Base-by-base conservation (phyloP, 768 basidiomycete species). In the Tephrocybe rancida region DNA sequence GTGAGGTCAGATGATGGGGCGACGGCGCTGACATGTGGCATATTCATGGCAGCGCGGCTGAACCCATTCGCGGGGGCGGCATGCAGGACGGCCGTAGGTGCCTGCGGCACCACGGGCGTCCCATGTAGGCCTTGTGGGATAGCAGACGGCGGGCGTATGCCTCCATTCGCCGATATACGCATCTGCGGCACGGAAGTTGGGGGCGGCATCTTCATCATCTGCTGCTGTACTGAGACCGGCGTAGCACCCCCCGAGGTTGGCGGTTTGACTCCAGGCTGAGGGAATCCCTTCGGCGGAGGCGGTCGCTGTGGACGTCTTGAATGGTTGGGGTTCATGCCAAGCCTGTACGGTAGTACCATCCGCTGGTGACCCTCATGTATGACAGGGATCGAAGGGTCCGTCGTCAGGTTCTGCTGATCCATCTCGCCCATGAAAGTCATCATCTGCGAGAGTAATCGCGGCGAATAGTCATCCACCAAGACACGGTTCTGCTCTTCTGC, bases 391-490 rank as follows among this genome's bases (percentile, higher is more conserved):
- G 78, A 73, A 3, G 80, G 72, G 48, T 88, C 84, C 5, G 80
- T 83, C 24, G 77, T 65, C 5, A 85, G 69, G 42, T 64, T 62
- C n/a, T 73, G 67, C 44, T 81, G 75, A 51, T 90, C 87, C 7
- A 68, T 52, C 24, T 88, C 87, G 1, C 69, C 70, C 38, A 88
- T 73, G 1, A 89, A 71, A 0, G 78, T 75, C 78, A 85, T 83
- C 42, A 75, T 67, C 37, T 82, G 76, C 37, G 75, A 73, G 53
- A 88, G 61, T 62, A 83, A 81, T 44, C 86, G 85, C 5, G 81
- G 66, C 43, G 83, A 79, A 57, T 79, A 88, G 54, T 92, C 90
- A 58, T 92, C 89, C 7, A 91, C 65, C n/a, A 92, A 69, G 0
- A 80, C 66, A 7, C 90, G 77, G 52, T 86, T 82, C 44, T 85